Evolutionary conservation across 805 yeast species (phyloP), one percentile per base, ranked within the genome.

Genomic region (Starmerella bombicola): DNA sequence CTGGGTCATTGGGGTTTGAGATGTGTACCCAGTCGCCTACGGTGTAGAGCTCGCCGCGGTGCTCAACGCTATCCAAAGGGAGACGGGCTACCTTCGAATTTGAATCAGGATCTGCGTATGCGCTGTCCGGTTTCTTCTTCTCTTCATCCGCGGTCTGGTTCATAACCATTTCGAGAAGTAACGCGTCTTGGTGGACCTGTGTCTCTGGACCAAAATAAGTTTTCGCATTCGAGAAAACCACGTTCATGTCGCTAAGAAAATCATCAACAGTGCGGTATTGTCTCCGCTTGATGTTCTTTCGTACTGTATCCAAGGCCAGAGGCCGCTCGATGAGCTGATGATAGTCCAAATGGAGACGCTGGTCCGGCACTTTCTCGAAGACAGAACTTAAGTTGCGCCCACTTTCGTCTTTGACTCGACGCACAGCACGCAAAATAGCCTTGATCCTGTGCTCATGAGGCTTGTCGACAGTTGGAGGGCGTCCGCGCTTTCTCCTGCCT

Each of bases 21-120:
- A 91, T 68, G 48, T 86, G 72, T 13, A 88, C 83, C 97, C 97
- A 91, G 60, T 86, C 95, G 48, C 98, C 98, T 34, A 91, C 84
- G 48, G 71, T 71, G 63, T 80, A 91, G 4, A 67, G 66, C 49
- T 74, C 76, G 2, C 85, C 91, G 49, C 77, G 70, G 30, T 78
- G 72, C 38, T 74, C 78, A 30, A 83, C 70, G 38, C 73, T 71
- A 56, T 86, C 93, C 43, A 84, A 66, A n/a, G 95, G 94, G 48
- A 76, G 70, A 48, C 86, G 76, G 38, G 80, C 53, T 17, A 65
- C 75, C 60, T 78, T 83, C 47, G 80, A 78, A 70, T 79, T 53
- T 29, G 57, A 48, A 33, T 59, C 67, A 9, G 62, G 60, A 47
- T 64, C 68, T 35, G 61, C 66, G 51, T 77, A 80, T 40, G 78